Evolutionary conservation across 192 early-diverging fungal genomes (phyloP), one percentile per base, ranked within the genome.

Genomic region (Entomortierella chlamydospora): DNA sequence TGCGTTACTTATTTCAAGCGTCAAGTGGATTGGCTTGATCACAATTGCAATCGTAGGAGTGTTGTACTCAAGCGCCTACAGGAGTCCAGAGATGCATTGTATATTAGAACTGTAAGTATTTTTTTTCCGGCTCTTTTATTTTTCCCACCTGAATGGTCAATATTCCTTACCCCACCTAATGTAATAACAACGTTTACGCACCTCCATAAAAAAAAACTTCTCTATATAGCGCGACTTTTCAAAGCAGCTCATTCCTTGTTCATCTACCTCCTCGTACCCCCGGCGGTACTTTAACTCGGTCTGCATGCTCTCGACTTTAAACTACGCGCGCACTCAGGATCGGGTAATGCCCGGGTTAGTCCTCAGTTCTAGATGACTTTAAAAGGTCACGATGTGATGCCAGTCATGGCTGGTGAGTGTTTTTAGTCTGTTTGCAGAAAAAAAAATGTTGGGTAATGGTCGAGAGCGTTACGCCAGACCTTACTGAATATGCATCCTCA

Each of bases 1-100:
- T n/a, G n/a, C 8, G 54, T 26, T 56, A 17, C 23, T 51, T 31
- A 17, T 65, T 26, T 53, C 37, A 47, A 91, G 96, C 64, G 90
- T 93, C 81, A 99, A 99, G 79, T 95, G 95, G 95, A 96, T 98
- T 33, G 97, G 97, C 5, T 80, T 98, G 34, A 95, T 99, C 71
- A 90, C 93, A 0, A 88, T 98, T 53, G 93, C 91, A 6, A 86
- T 91, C 4, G 84, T 99, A 58, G 97, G 97, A 17, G 71, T 94
- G 43, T 94, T 37, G 93, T 92, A 0, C 62, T 97, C 57, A 88
- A 91, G 68, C 93, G 96, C 52, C 79, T 98, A 25, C 97, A 96
- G 93, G 86, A 92, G 57, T 79, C 95, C 56, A 85, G 96, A 56
- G 94, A 93, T 64, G 84, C 92, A 62, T 60, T 87, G 31, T 87